A percentile compares a stretch with the other conserved stretches of the same genome.
Conservation (phyloP, 805 yeast species). For the Wickerhamomyces tratensis region DNA sequence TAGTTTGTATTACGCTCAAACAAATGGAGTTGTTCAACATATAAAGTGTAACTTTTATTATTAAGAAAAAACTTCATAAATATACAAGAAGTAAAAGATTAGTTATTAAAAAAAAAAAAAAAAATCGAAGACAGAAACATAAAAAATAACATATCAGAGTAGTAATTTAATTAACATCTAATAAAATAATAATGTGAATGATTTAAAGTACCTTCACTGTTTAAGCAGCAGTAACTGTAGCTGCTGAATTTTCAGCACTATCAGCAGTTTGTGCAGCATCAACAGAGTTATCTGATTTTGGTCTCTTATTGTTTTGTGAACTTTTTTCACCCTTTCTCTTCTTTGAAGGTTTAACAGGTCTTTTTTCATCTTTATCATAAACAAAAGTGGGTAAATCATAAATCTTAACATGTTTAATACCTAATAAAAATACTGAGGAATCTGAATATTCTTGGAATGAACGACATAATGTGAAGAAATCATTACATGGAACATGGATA, state of each 20-base stretch:
- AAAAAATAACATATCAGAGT: too few relatives aligned
- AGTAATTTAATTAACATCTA: too few relatives aligned
- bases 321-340: constrained; percentile 37
- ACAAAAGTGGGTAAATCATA: constrained; percentile 82
- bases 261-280: background rate
- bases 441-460: constrained; percentile 63
- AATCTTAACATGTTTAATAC: constrained; percentile 64
- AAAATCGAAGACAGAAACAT: too few relatives aligned
- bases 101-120: too few relatives aligned
- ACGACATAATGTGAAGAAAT: constrained; percentile 74
- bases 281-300: constrained; percentile 18
- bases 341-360: constrained; percentile 56
- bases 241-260: background rate
- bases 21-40: too few relatives aligned
- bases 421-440: constrained; percentile 39
- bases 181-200: too few relatives aligned
- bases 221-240: background rate
- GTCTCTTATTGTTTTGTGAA: constrained; percentile 26
- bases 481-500: constrained; percentile 83
- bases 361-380: constrained; percentile 64
- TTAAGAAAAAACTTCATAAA: too few relatives aligned
- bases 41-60: too few relatives aligned
- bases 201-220: too few relatives aligned
- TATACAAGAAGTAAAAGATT: too few relatives aligned
- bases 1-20: too few relatives aligned